These are phyloP conservation scores for Trichoderma asperelloides DNA, from an alignment of 495 filamentous ascomycete species.

Conservation along the genomic window DNA sequence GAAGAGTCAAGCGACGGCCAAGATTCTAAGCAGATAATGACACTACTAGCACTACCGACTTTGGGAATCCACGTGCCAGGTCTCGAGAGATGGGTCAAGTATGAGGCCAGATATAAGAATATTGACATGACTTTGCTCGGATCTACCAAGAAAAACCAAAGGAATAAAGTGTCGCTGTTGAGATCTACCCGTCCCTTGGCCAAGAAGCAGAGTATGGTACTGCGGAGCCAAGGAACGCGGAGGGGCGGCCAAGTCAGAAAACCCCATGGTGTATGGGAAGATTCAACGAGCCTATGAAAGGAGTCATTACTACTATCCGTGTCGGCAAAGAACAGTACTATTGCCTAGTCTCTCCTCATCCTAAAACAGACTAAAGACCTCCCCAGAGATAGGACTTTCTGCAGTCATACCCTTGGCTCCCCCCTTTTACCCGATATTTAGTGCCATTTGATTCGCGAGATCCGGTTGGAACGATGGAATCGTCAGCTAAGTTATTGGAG, in stretches of 20 bases:
- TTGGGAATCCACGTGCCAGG: conserved; percentile 30
- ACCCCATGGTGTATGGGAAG: background rate
- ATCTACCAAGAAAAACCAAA: background rate
- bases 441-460: no score
- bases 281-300: background rate
- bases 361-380: no score
- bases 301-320: background rate
- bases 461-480: no score
- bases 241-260: background rate
- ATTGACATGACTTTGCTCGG: conserved; percentile 24
- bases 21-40: conserved; percentile 12
- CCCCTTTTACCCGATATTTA: no score
- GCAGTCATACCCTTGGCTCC: no score
- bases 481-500: no score
- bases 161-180: background rate
- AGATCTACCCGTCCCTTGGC: background rate
- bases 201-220: background rate
- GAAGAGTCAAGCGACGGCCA: background rate
- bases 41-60: conserved; percentile 42
- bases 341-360: background rate
- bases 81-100: conserved; percentile 29
- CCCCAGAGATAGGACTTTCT: no score
- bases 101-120: conserved; percentile 40
- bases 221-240: background rate
- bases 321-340: background rate